Evolutionary conservation across 148 eudicot species (phyloP).

Genomic region (Amaranthus cruentus): DNA sequence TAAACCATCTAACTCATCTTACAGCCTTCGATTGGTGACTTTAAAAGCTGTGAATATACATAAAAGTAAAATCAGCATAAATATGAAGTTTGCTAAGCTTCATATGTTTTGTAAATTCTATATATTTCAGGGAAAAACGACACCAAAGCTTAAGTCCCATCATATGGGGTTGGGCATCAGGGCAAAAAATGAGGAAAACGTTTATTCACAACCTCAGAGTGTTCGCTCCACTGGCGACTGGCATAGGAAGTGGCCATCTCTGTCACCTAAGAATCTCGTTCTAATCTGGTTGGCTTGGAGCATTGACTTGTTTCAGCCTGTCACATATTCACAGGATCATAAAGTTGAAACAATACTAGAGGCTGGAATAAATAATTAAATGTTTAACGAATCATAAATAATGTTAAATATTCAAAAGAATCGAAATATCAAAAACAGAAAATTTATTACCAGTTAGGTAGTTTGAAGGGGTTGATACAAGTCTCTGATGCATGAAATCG

Average conservation of each 20-base stretch:
- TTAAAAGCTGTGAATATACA: background rate
- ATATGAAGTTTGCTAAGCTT: background rate
- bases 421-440: background rate
- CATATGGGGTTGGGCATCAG: background rate
- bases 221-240: background rate
- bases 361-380: background rate
- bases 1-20: background rate
- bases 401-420: background rate
- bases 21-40: background rate
- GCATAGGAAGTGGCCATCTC: background rate
- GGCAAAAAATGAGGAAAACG: background rate
- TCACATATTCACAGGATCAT: background rate
- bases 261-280: background rate
- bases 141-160: too few relatives aligned
- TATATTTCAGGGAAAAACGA: too few relatives aligned
- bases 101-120: background rate
- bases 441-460: background rate
- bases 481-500: background rate
- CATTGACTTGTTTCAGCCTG: background rate
- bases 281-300: background rate
- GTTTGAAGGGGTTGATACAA: background rate
- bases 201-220: background rate
- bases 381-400: too few relatives aligned
- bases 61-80: background rate
- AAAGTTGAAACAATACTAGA: background rate